A percentile compares a stretch with the other conserved stretches of the same genome.
These are phyloP conservation scores for Vitis hybrid DNA, from an alignment of 177 flowering plant species.

Conservation along the genomic window DNA sequence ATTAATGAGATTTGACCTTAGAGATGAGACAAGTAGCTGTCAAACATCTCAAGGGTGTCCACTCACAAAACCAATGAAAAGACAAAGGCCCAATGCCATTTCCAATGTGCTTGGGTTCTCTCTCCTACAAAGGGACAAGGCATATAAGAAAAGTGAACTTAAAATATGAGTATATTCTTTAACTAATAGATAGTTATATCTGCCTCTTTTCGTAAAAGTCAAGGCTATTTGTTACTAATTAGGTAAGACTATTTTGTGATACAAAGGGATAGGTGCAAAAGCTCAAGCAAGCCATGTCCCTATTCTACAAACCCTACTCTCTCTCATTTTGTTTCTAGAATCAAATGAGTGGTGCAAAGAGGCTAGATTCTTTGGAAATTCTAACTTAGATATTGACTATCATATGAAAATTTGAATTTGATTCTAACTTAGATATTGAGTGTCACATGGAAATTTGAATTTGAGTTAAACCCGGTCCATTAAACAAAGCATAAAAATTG, in stretches of 20 bases:
- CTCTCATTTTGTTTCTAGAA: too few species aligned
- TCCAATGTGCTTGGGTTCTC: neutral
- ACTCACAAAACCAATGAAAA: constrained; percentile 6
- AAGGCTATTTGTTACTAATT: constrained; percentile 24
- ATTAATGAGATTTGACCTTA: constrained; percentile 7
- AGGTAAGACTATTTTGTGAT: constrained; percentile 20
- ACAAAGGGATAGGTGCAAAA: neutral
- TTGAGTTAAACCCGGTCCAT: too few species aligned
- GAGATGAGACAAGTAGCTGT: constrained; percentile 8
- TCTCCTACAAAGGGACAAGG: neutral
- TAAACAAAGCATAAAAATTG: too few species aligned
- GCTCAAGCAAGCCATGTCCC: neutral
- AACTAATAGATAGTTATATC: constrained; percentile 15
- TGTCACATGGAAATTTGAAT: too few species aligned
- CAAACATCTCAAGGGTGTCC: constrained; percentile 9
- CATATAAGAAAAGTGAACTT: neutral
- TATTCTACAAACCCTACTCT: neutral
- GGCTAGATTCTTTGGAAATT: too few species aligned
- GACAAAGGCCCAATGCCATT: neutral
- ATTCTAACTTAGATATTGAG: too few species aligned
- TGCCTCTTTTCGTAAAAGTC: constrained; percentile 14
- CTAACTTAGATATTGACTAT: too few species aligned
- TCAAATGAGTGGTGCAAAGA: too few species aligned
- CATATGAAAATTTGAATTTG: too few species aligned
- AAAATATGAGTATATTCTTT: neutral